phyloP scores from a whole-genome alignment of 2,329 filamentous ascomycete species.

The Xylariaceae sp. region DNA sequence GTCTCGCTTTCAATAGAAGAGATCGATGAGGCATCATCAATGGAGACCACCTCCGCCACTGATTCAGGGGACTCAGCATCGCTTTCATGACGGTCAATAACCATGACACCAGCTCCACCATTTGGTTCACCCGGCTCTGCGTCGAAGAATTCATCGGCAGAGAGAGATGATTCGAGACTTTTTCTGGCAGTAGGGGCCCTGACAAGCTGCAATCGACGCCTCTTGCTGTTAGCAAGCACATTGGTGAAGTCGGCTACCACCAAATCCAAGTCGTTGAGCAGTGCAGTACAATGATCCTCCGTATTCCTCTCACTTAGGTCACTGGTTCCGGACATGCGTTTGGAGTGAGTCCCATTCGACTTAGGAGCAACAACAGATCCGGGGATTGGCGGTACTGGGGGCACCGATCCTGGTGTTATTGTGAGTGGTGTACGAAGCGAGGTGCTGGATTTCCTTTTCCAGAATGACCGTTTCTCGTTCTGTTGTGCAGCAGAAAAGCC shows the following conservation, averaged over 20 bases:
- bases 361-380: slow-evolving; percentile 31
- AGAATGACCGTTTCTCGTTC: slow-evolving; percentile 69
- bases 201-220: slow-evolving; percentile 57
- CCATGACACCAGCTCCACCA: slow-evolving; percentile 60
- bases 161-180: slow-evolving; percentile 74
- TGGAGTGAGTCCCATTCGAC: slow-evolving; percentile 30
- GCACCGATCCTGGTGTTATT: slow-evolving; percentile 36
- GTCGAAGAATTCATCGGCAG: slow-evolving; percentile 90
- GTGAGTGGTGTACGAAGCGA: slow-evolving; percentile 39
- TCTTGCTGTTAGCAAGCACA: slow-evolving; percentile 73
- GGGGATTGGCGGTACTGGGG: slow-evolving; percentile 40
- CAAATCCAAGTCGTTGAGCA: slow-evolving; percentile 79
- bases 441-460: slow-evolving; percentile 78
- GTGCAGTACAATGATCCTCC: slow-evolving; percentile 74
- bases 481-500: slow-evolving; percentile 46
- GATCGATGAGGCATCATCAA: slow-evolving; percentile 51
- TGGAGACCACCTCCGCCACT: slow-evolving; percentile 50
- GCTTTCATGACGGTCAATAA: slow-evolving; percentile 63
- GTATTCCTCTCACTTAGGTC: slow-evolving; percentile 57
- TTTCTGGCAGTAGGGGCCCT: slow-evolving; percentile 45
- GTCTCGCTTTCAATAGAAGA: slow-evolving; percentile 57
- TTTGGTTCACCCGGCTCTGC: slow-evolving; percentile 62
- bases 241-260: slow-evolving; percentile 77
- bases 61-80: slow-evolving; percentile 59
- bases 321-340: slow-evolving; percentile 34